Evolutionary conservation across 2,329 filamentous ascomycete genomes (phyloP).

Genomic region (Aspergillus novofumigatus): DNA sequence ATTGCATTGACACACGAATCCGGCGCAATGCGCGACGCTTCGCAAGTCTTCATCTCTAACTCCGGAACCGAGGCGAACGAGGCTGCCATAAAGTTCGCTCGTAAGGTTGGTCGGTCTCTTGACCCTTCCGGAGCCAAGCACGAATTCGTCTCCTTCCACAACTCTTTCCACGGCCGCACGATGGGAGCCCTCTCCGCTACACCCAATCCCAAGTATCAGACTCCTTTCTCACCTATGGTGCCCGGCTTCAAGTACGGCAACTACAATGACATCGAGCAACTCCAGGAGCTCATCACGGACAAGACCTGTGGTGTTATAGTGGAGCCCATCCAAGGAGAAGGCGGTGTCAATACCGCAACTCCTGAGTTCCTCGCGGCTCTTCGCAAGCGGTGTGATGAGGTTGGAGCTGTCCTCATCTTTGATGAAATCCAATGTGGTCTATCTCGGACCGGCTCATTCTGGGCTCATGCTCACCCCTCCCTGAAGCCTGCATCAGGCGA

Average conservation of each 20-base stretch:
- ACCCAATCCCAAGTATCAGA: conserved; percentile 96
- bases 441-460: conserved; percentile 78
- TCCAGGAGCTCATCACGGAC: conserved; percentile 72
- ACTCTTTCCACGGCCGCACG: conserved; percentile 92
- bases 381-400: conserved; percentile 77
- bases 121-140: conserved; percentile 69
- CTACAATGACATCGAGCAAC: conserved; percentile 73
- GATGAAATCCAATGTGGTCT: conserved; percentile 98
- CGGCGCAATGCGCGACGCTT: conserved; percentile 75
- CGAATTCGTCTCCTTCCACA: conserved; percentile 85
- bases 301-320: conserved; percentile 91
- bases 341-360: conserved; percentile 79
- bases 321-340: conserved; percentile 96
- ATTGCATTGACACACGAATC: conserved; percentile 75
- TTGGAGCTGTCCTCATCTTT: conserved; percentile 85
- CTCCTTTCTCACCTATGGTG: conserved; percentile 90
- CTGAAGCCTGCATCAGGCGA: conserved; percentile 37
- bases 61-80: conserved; percentile 97
- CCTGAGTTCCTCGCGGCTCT: conserved; percentile 80
- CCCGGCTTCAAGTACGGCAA: conserved; percentile 84
- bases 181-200: conserved; percentile 96
- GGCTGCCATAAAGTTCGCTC: conserved; percentile 92
- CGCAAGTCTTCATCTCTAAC: conserved; percentile 88
- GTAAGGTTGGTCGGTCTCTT: conserved; percentile 77
- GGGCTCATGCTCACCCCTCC: conserved; percentile 77